Evolutionary conservation across 2,329 filamentous ascomycete species (phyloP), one percentile per base, ranked within the genome.

Genomic region (Didymella glomerata): DNA sequence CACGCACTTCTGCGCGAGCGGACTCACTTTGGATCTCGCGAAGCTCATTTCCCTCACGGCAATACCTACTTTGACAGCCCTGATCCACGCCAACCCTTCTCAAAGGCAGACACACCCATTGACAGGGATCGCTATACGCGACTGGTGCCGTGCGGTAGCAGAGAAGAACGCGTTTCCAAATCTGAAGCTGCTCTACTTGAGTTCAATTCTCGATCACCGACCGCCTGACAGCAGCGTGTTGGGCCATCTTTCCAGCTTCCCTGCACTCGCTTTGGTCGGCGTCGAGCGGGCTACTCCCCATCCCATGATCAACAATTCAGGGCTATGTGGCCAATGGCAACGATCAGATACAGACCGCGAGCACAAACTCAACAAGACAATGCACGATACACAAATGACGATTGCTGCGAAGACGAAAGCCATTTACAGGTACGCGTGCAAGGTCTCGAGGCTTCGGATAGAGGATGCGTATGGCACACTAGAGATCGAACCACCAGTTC

Each of bases 121-220:
- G 13, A 34, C 27, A 4, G 48, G 14, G 10, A n/a, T 20, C 8
- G 27, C 30, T n/a, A 2, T 57, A 20, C 54, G 48, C 3, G 45
- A 32, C 34, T 57, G 54, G 54, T n/a, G 41, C 25, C 54, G 48
- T 8, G 54, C 48, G n/a, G 54, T 45, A 11, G 18, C 11, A 18
- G 54, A 57, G 24, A 57, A 51, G 20, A 27, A 41, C 2, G 54
- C 54, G 7, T 47, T 51, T 10, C 24, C 14, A 6, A 46, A 32
- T 20, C 41, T 57, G 16, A 47, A 47, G 20, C 2, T 51, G 16
- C 54, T 57, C 32, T 40, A 41, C 42, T 13, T 57, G 16, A 34
- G 25, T 14, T 13, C 10, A 3, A 25, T 51, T 16, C 20, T 41
- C 13, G 25, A 51, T 10, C 25, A 48, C 10, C 20, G 40, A 16